Evolutionary conservation across 768 basidiomycete species (phyloP).

Genomic region (Xerocomellus intermedius): DNA sequence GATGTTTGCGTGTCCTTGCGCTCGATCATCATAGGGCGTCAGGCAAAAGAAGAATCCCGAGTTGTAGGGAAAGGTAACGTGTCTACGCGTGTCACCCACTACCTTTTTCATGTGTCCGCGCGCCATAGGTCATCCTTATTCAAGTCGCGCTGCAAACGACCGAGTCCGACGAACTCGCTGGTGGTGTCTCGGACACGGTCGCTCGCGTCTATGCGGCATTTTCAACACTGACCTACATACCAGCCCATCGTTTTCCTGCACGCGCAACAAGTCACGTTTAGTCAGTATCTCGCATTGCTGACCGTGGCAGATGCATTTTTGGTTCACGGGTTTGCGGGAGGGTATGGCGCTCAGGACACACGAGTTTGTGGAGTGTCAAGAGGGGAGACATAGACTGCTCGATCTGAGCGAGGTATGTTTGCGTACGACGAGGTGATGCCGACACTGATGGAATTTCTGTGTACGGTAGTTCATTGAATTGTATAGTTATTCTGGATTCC

Average conservation of each 20-base stretch:
- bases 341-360: conserved; percentile 50
- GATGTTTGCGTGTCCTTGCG: no score
- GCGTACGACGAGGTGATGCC: no score
- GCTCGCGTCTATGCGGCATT: conserved; percentile 81
- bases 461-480: conserved; percentile 51
- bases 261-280: conserved; percentile 57
- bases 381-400: conserved; percentile 62
- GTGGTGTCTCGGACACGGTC: conserved; percentile 68
- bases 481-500: conserved; percentile 83
- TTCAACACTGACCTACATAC: conserved; percentile 73
- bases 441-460: no score
- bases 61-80: conserved; percentile 65
- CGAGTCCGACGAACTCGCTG: conserved; percentile 69
- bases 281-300: conserved; percentile 79
- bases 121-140: conserved; percentile 64
- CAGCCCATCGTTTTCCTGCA: conserved; percentile 72
- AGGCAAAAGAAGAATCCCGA: conserved; percentile 76
- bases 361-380: conserved; percentile 86
- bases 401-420: no score
- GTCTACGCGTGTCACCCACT: background rate
- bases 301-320: conserved; percentile 85
- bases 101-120: background rate
- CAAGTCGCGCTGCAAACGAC: no score
- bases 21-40: conserved; percentile 51
- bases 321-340: conserved; percentile 59